Base-by-base conservation (phyloP, 768 basidiomycete species). In the Nidula microcarpa region DNA sequence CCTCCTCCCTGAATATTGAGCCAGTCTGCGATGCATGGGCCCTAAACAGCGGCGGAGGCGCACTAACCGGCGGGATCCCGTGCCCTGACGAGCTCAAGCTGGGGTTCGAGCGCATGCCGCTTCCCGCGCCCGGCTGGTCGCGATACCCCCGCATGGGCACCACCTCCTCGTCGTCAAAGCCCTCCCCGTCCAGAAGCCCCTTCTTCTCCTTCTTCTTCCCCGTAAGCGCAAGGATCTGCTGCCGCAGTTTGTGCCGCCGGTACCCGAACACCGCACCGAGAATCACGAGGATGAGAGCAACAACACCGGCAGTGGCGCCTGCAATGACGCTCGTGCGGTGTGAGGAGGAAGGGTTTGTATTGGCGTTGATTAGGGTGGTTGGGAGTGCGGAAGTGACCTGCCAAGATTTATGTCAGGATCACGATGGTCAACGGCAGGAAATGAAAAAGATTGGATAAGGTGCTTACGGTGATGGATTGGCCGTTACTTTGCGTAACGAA, bases 1-100 rank as follows among this genome's bases (percentile, higher is more conserved):
- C 70, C 11, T 78, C 75, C 49, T 80, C 80, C 14, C 69, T 67
- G 61, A 80, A 80, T 35, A 76, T 68, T 0, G 78, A 79, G 1
- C 76, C 77, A 2, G 71, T 62, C 36, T 78, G 76, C 2, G 77
- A 70, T 3, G 65, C 69, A 5, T 74, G 65, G 2, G 74, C 63
- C 33, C 71, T 71, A 43, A 75, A 63, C 30, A 76, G 60, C 6
- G 73, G 68, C 0, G 70, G 72, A 0, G 72, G 57, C n/a, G 71
- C 65, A 0, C 74, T 70, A 1, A 54, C 46, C 35, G 58, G 39
- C 50, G 43, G 43, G 33, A n/a, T 44, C 51, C 44, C 44, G 43
- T 37, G 47, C 44, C 52, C 50, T 17, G 39, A 41, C 16, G 39
- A 13, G 5, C 39, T 41, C 11, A 17, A 11, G 39, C 39, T 41